phyloP scores from a whole-genome alignment of 2,329 filamentous ascomycete species.

The Pseudocercospora pini-densiflorae region DNA sequence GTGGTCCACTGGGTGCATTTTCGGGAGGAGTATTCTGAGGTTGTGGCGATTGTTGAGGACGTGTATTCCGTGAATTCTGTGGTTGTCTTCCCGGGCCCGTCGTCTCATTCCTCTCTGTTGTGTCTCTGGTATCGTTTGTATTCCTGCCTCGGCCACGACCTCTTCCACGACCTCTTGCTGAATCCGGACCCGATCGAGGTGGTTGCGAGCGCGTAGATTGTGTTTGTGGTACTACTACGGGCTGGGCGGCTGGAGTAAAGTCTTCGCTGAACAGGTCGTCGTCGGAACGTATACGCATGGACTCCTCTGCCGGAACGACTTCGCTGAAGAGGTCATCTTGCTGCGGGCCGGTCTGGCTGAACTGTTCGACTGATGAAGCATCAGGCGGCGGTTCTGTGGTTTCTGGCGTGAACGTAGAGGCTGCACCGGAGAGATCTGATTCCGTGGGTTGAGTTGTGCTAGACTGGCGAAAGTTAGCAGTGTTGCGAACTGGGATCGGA shows the following conservation, averaged over 20 bases:
- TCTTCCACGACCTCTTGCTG: constrained; percentile 26
- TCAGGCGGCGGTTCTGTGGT: constrained; percentile 24
- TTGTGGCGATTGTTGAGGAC: constrained; percentile 15
- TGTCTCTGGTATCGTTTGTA: constrained; percentile 19
- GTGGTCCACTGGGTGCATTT: constrained; percentile 31
- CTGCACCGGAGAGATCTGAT: constrained; percentile 16
- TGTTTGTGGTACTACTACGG: constrained; percentile 37
- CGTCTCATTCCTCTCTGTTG: background rate
- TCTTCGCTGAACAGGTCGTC: constrained; percentile 58
- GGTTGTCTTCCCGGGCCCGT: background rate
- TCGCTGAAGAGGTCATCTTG: constrained; percentile 42
- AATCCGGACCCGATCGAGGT: constrained; percentile 15
- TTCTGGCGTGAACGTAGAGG: constrained; percentile 19
- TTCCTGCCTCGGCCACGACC: constrained; percentile 32
- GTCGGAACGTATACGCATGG: constrained; percentile 55
- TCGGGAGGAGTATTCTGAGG: constrained; percentile 24
- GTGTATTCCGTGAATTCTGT: background rate
- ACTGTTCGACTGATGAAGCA: constrained; percentile 34
- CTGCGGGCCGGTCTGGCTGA: constrained; percentile 41
- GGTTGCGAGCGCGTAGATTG: constrained; percentile 21
- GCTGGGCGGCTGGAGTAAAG: constrained; percentile 52
- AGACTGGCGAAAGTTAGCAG: background rate
- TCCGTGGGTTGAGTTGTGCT: background rate
- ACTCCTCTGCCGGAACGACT: constrained; percentile 46
- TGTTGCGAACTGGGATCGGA: background rate